Evolutionary conservation across 495 filamentous ascomycete species (phyloP).

Genomic region (Entonaema liquescens): DNA sequence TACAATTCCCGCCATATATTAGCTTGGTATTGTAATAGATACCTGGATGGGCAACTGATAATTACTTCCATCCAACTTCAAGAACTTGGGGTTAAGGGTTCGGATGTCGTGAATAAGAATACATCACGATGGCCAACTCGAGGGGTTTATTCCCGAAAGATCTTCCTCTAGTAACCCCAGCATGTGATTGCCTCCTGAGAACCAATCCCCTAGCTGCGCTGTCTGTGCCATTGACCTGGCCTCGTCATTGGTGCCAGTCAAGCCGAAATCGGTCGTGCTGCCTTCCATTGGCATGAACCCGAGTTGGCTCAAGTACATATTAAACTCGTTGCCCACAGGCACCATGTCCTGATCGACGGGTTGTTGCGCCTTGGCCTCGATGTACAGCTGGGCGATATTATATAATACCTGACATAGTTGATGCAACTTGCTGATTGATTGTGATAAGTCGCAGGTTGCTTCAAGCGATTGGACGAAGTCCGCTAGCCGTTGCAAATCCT

Average conservation of each 20-base stretch:
- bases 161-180: slow-evolving; percentile 70
- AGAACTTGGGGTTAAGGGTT: neutral
- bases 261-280: slow-evolving; percentile 15
- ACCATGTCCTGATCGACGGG: slow-evolving; percentile 56
- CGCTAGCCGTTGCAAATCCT: slow-evolving; percentile 62
- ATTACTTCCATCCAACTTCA: neutral
- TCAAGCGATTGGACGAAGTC: slow-evolving; percentile 67
- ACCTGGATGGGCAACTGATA: neutral
- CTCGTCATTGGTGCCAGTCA: slow-evolving; percentile 13
- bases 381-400: slow-evolving; percentile 68
- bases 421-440: slow-evolving; percentile 66
- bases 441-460: slow-evolving; percentile 59
- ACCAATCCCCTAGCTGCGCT: slow-evolving; percentile 70
- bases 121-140: slow-evolving; percentile 45
- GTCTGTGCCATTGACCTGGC: slow-evolving; percentile 47
- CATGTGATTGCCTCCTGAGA: slow-evolving; percentile 71
- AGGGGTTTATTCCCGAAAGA: slow-evolving; percentile 60
- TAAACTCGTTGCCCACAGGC: slow-evolving; percentile 67
- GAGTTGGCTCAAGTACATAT: slow-evolving; percentile 69
- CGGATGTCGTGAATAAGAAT: neutral
- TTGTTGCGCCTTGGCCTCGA: slow-evolving; percentile 65
- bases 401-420: slow-evolving; percentile 68
- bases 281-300: slow-evolving; percentile 64
- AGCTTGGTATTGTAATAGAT: neutral
- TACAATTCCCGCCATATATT: too few species aligned